Base-by-base conservation (phyloP, 306 rosid species). In the Abrus pulchellus region DNA sequence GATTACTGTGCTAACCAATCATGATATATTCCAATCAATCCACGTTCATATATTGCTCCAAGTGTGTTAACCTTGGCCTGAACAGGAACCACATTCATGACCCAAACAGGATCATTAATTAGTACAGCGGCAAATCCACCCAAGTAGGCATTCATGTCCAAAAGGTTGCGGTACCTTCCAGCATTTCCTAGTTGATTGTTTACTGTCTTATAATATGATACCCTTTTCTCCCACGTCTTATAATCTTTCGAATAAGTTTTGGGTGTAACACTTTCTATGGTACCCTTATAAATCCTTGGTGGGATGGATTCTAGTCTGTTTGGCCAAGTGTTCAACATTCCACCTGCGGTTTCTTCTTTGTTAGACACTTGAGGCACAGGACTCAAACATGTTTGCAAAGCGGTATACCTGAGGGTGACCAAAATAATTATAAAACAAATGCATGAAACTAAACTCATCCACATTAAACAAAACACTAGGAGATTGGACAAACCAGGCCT, bases 61-160 rank as follows among this genome's bases (percentile, higher is more conserved):
- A 92, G 97, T 20, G 98, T 86, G 87, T 90, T 83, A 49, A 60
- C 74, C 75, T 85, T 82, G 56, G 87, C 88, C 2, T 89, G 88
- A 2, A 87, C 89, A 52, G 98, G 98, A 66, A 92, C 92, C 55
- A 91, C 92, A 67, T 94, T 94, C 97, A 94, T 92, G 65, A 91
- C 97, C 98, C 98, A 94, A 62, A 92, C 90, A 56, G 97, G 97
- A 34, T 87, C 85, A 44, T 87, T 68, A 81, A 83, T 67, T 1
- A 92, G 83, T 7, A 76, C 91, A 59, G 97, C 89, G 0, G 97
- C 93, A 84, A 94, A 94, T 57, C 98, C 97, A 71, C 97, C 98
- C 82, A 91, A 82, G 84, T 79, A 32, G 8, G 97, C 91, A 62
- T 94, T 94, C 98, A 94, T 92, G 68, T 92, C 98, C 47, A 94